Conservation (phyloP, 2,329 filamentous ascomycete species). For the Colletotrichum horii region DNA sequence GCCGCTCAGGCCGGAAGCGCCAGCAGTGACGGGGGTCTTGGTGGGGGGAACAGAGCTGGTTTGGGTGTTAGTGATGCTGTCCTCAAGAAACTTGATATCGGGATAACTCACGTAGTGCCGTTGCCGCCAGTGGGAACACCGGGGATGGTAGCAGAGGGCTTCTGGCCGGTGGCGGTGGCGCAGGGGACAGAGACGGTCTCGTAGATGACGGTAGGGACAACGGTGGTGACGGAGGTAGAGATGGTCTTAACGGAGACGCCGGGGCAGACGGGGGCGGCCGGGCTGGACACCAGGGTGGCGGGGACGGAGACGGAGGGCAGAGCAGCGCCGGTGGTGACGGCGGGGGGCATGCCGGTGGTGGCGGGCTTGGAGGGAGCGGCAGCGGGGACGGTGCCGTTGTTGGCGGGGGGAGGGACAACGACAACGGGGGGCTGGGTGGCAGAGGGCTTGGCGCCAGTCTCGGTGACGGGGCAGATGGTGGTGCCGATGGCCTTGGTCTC, state of each 20-base stretch:
- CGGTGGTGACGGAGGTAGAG: conserved; percentile 62
- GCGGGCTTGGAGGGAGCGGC: conserved; percentile 25
- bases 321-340: conserved; percentile 24
- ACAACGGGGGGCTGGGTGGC: conserved; percentile 24
- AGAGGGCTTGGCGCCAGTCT: conserved; percentile 19
- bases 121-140: conserved; percentile 23
- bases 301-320: conserved; percentile 23
- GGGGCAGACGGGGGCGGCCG: conserved; percentile 27
- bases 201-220: conserved; percentile 59
- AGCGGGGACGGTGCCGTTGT: conserved; percentile 24
- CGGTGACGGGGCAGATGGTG: conserved; percentile 44
- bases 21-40: conserved; percentile 50
- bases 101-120: conserved; percentile 33
- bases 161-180: conserved; percentile 32
- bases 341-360: conserved; percentile 17
- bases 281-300: conserved; percentile 20
- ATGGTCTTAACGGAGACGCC: conserved; percentile 53
- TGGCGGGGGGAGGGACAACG: conserved; percentile 26
- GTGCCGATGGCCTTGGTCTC: conserved; percentile 46
- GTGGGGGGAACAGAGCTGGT: conserved; percentile 26
- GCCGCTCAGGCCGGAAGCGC: conserved; percentile 58
- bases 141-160: conserved; percentile 27
- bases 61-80: conserved; percentile 21
- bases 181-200: conserved; percentile 46
- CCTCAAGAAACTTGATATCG: not conserved